phyloP scores from a whole-genome alignment of 2,329 filamentous ascomycete species.

The Purpureocillium takamizusanense region DNA sequence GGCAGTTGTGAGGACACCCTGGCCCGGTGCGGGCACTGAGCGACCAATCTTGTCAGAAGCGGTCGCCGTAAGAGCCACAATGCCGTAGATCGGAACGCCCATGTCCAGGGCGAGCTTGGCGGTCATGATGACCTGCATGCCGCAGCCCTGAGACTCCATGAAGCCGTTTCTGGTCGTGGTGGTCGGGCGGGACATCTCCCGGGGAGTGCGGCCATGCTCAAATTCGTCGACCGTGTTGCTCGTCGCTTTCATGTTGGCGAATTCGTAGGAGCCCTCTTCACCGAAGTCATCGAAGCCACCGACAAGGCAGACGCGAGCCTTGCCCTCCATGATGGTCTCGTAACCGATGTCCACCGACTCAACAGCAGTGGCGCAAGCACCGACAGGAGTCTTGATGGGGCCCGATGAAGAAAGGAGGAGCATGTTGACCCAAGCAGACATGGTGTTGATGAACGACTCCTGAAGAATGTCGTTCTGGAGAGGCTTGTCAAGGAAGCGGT shows the following conservation, averaged over 20 bases:
- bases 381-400: slow-evolving; percentile 96
- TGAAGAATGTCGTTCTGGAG: slow-evolving; percentile 98
- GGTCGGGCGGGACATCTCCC: slow-evolving; percentile 95
- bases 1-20: slow-evolving; percentile 93
- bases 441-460: slow-evolving; percentile 99
- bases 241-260: slow-evolving; percentile 99
- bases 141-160: slow-evolving; percentile 98
- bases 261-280: slow-evolving; percentile 98
- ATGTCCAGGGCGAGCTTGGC: slow-evolving; percentile 93
- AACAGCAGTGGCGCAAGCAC: slow-evolving; percentile 92
- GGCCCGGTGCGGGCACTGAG: slow-evolving; percentile 89
- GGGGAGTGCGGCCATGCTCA: slow-evolving; percentile 85
- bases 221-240: slow-evolving; percentile 97
- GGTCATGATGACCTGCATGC: slow-evolving; percentile 98
- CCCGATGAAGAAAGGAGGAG: slow-evolving; percentile 92
- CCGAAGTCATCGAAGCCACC: slow-evolving; percentile 99
- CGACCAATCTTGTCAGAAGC: slow-evolving; percentile 99
- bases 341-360: slow-evolving; percentile 97
- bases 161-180: slow-evolving; percentile 96
- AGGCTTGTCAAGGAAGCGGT: slow-evolving; percentile 92
- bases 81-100: slow-evolving; percentile 95
- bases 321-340: slow-evolving; percentile 96
- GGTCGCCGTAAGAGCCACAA: slow-evolving; percentile 86
- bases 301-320: slow-evolving; percentile 93
- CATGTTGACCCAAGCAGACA: slow-evolving; percentile 99